Evolutionary conservation across 805 yeast genomes (phyloP).

Genomic region (Debaryomyces maramus): DNA sequence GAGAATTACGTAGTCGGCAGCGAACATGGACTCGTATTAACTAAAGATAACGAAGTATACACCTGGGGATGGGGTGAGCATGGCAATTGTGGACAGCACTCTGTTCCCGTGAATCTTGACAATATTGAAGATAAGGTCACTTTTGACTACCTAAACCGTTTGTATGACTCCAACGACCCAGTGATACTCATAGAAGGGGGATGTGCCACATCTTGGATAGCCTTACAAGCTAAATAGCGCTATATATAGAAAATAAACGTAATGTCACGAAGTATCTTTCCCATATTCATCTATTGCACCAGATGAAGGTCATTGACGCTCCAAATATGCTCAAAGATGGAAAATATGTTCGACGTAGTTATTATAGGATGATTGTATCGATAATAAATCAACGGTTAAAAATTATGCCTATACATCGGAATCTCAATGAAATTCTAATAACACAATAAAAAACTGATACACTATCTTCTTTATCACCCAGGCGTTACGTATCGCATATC

Average conservation of each 20-base stretch:
- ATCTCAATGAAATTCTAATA: background rate
- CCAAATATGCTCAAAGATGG: conserved; percentile 56
- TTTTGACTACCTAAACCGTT: conserved; percentile 34
- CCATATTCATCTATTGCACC: conserved; percentile 68
- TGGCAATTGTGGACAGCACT: conserved; percentile 77
- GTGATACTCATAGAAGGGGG: conserved; percentile 53
- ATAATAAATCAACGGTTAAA: conserved; percentile 17
- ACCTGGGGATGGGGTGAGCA: conserved; percentile 99
- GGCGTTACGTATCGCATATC: conserved; percentile 6
- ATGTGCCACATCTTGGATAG: conserved; percentile 69
- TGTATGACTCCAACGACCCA: conserved; percentile 22
- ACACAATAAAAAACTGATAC: conserved; percentile 8
- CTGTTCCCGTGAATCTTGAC: background rate
- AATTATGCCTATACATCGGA: background rate
- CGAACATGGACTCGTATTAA: conserved; percentile 71
- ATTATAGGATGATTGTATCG: conserved; percentile 67
- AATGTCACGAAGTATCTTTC: conserved; percentile 74
- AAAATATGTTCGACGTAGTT: conserved; percentile 75
- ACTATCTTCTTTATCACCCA: conserved; percentile 14
- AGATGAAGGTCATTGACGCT: conserved; percentile 11
- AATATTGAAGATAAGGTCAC: conserved; percentile 27
- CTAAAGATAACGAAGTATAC: conserved; percentile 36
- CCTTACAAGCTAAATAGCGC: conserved; percentile 15
- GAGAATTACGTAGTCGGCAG: conserved; percentile 60
- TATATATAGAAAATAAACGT: conserved; percentile 6